Conservation (phyloP, 495 filamentous ascomycete genomes). For the Penicillium soppii region DNA sequence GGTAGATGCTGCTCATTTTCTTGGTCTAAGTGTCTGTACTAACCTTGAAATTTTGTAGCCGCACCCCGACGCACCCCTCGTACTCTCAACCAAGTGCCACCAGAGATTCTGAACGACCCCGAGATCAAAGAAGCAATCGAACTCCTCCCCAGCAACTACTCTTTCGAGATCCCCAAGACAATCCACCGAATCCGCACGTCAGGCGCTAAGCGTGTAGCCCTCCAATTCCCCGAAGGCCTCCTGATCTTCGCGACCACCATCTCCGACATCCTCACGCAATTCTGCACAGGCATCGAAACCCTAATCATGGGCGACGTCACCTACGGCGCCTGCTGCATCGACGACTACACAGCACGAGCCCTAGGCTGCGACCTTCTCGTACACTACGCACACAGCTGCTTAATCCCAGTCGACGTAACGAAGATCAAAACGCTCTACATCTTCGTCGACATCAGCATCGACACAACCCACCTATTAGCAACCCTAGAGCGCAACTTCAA, state of each 20-base stretch:
- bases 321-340: conserved; percentile 98
- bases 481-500: conserved; percentile 89
- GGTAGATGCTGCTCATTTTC: conserved; percentile 16
- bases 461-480: conserved; percentile 78
- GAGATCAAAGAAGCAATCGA: conserved; percentile 88
- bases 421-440: conserved; percentile 95
- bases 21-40: not conserved
- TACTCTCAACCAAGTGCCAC: conserved; percentile 83
- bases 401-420: conserved; percentile 94
- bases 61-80: conserved; percentile 66
- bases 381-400: conserved; percentile 94
- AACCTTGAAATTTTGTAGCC: conserved; percentile 33
- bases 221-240: conserved; percentile 96
- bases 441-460: conserved; percentile 97
- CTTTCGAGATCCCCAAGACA: conserved; percentile 97
- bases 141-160: conserved; percentile 89
- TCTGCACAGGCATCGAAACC: conserved; percentile 87
- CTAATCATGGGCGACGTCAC: conserved; percentile 99
- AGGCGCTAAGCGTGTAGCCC: conserved; percentile 73
- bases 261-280: conserved; percentile 92
- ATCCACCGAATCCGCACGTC: conserved; percentile 87
- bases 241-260: conserved; percentile 97
- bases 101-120: conserved; percentile 79
- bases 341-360: conserved; percentile 94
- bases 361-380: conserved; percentile 93